Conservation (phyloP, 495 filamentous ascomycete species). For the Penicillium riverlandense region DNA sequence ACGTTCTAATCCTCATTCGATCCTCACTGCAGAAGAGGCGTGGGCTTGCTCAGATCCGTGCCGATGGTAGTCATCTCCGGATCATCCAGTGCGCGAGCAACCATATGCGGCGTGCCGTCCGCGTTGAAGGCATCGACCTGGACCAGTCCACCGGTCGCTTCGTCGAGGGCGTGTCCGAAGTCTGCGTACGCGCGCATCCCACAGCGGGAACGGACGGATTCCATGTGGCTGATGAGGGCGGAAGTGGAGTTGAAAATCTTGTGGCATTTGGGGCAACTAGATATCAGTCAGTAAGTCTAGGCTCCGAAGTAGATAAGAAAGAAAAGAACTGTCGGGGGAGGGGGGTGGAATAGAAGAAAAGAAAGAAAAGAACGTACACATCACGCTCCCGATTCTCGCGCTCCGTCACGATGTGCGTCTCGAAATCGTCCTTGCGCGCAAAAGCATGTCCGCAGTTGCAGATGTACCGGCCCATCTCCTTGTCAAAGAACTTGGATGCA, state of each 20-base stretch:
- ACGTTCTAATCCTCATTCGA: not conserved
- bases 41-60: not conserved
- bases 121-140: conserved; percentile 15
- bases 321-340: not conserved
- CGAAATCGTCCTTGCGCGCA: conserved; percentile 3
- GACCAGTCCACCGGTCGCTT: conserved; percentile 43
- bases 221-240: conserved; percentile 44
- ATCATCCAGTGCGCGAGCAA: not conserved
- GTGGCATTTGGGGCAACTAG: conserved; percentile 36
- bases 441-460: conserved; percentile 21
- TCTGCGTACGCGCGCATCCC: conserved; percentile 22
- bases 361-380: too few relatives aligned
- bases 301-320: not conserved
- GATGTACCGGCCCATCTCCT: conserved; percentile 9
- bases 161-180: conserved; percentile 36
- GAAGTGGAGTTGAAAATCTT: conserved; percentile 34
- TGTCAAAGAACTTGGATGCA: conserved; percentile 14
- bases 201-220: conserved; percentile 36
- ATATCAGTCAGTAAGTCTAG: not conserved
- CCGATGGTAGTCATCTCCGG: not conserved
- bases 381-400: too few relatives aligned
- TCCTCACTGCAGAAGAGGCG: not conserved
- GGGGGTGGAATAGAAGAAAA: not conserved
- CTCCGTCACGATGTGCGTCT: conserved; percentile 9
- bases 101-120: conserved; percentile 13